Base-by-base conservation (phyloP, 2,329 filamentous ascomycete genomes). In the Hymenoscyphus scutula region DNA sequence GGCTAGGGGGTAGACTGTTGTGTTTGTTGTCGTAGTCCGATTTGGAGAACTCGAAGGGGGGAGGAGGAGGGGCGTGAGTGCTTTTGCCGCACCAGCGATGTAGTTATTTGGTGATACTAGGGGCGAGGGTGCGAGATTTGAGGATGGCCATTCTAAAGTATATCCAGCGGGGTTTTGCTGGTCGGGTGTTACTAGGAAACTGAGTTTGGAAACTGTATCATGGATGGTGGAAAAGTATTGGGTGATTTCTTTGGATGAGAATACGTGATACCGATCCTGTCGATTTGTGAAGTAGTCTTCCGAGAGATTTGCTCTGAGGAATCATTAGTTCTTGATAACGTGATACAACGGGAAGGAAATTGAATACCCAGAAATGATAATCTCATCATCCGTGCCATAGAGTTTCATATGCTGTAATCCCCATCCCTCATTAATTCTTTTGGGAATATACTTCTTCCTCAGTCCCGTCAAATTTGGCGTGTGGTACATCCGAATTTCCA, bases 361-460 rank as follows among this genome's bases (percentile, higher is more conserved):
- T 23, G 58, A 79, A 66, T 82, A 91, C 85, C 92, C 93, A 7
- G 93, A 96, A 71, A 99, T 85, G 67, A 99, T 94, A 62, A 99
- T 89, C 75, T 97, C 92, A 72, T 99, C 92, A 71, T 99, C 95
- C 25, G 97, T 80, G 0, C 95, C 95, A 70, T 99, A 99, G 0
- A 99, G 81, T 81, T 99, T 99, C 94, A 99, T 99, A 74, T 99
- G 95, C 74, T 99, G 95, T 65, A 99, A 78, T 1, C 95, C 95
- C 95, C 95, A 99, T 19, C 95, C 95, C 77, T 99, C 95, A 70
- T 99, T 99, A 74, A 99, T 94, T 23, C 95, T 84, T 73, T 86
- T 91, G 0, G 95, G 95, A 1, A 98, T 85, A 68, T 90, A 81
- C 71, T 88, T 87, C 77, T 98, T 98, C 58, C 89, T 85, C 62